Percentiles rank a stretch among this genome's conserved stretches.
Conservation (phyloP, 1,139 yeast genomes). For the Hyphopichia khmerensis region DNA sequence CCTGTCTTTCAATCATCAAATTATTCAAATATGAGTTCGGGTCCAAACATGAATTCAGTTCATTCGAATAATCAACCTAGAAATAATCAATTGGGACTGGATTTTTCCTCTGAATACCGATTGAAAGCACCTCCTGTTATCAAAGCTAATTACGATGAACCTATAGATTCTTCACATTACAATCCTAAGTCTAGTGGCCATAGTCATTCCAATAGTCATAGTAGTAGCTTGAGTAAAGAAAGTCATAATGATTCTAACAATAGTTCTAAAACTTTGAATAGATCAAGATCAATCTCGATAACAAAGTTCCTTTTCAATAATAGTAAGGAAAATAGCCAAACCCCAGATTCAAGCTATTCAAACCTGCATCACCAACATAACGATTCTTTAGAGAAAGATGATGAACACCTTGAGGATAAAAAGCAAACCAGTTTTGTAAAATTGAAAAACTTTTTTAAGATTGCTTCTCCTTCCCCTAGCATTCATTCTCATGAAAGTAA, state of each 20-base stretch:
- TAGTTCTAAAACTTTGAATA: not conserved
- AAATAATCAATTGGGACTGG: not conserved
- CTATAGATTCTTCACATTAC: not conserved
- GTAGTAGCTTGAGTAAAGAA: not conserved
- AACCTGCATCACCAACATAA: not conserved
- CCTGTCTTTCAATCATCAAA: not conserved
- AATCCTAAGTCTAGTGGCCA: not conserved
- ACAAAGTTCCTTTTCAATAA: constrained; percentile 16
- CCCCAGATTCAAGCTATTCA: not conserved
- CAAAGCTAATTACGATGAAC: constrained; percentile 1
- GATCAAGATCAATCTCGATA: constrained; percentile 18
- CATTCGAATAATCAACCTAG: not conserved
- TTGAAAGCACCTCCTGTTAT: constrained; percentile 4
- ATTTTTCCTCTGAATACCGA: constrained; percentile 1
- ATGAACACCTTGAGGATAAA: constrained; percentile 5
- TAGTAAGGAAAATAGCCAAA: not conserved
- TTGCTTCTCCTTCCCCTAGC: constrained; percentile 6
- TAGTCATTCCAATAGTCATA: not conserved
- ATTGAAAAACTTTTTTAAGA: constrained; percentile 24
- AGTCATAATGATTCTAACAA: not conserved
- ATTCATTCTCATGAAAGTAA: not conserved
- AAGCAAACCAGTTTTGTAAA: constrained; percentile 15
- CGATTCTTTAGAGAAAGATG: constrained; percentile 3
- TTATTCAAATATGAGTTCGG: not conserved
- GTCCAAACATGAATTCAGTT: not conserved